phyloP scores from a whole-genome alignment of 495 filamentous ascomycete species.

The Hypoxylon subgilvum region DNA sequence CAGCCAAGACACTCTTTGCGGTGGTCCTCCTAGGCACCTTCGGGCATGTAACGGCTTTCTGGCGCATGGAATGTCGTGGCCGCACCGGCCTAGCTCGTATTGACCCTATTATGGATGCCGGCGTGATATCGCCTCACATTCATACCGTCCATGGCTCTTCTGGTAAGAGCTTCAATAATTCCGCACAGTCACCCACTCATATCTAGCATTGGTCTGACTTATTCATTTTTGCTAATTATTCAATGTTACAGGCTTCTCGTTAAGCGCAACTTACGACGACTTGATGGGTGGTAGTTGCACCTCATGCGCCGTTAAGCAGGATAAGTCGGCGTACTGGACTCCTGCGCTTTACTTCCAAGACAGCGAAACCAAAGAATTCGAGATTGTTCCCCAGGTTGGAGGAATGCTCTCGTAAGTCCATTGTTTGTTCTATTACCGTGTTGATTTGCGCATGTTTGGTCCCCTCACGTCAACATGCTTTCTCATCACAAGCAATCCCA shows the following conservation, averaged over 20 bases:
- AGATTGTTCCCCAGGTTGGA: conserved; percentile 60
- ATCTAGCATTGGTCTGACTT: background rate
- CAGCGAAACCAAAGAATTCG: conserved; percentile 46
- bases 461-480: too few relatives aligned
- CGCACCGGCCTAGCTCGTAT: conserved; percentile 68
- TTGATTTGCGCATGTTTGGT: background rate
- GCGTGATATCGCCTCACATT: conserved; percentile 65
- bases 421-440: conserved; percentile 6
- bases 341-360: conserved; percentile 70
- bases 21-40: conserved; percentile 44
- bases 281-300: conserved; percentile 64
- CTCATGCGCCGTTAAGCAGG: conserved; percentile 66
- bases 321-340: conserved; percentile 75
- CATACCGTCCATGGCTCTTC: conserved; percentile 76
- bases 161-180: conserved; percentile 45
- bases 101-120: conserved; percentile 73
- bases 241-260: conserved; percentile 53
- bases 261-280: conserved; percentile 53
- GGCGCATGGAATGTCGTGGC: conserved; percentile 83
- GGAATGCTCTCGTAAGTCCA: conserved; percentile 65
- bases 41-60: conserved; percentile 68
- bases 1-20: conserved; percentile 32
- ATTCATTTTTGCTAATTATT: background rate
- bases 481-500: too few relatives aligned
- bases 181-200: background rate